Evolutionary conservation across 495 filamentous ascomycete species (phyloP).

Genomic region (Lophiostoma macrostomum): DNA sequence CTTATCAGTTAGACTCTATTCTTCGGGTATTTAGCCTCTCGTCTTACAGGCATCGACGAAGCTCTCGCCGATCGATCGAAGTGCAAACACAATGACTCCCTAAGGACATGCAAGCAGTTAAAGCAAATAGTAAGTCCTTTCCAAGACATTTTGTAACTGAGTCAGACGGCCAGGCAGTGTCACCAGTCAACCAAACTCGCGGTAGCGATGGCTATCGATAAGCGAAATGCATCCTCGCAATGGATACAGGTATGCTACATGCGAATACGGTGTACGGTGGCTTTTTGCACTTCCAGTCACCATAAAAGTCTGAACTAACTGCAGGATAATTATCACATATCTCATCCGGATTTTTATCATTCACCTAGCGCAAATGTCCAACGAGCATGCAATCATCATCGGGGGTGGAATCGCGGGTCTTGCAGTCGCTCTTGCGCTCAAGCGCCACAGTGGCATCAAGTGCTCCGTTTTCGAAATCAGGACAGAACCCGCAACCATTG

Average conservation of each 20-base stretch:
- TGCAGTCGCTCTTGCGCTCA: constrained; percentile 22
- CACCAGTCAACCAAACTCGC: no score
- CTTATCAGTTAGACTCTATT: no score
- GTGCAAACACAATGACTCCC: no score
- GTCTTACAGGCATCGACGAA: no score
- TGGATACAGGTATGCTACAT: neutral
- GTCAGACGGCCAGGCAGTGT: no score
- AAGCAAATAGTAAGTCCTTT: neutral
- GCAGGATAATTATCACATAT: neutral
- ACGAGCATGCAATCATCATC: constrained; percentile 26
- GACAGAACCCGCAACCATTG: constrained; percentile 24
- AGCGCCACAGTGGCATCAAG: constrained; percentile 4
- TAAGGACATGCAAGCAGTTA: no score
- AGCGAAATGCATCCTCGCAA: neutral
- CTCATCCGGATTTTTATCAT: neutral
- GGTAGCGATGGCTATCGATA: no score
- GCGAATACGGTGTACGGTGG: neutral
- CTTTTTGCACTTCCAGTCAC: neutral
- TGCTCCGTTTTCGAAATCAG: constrained; percentile 26
- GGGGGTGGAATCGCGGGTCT: constrained; percentile 27
- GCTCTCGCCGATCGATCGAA: no score
- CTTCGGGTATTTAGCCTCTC: no score
- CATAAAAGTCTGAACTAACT: no score
- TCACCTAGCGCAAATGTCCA: constrained; percentile 7
- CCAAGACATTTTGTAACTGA: no score